Conservation (phyloP, 1,284 basidiomycete genomes). For the Heterobasidion annosum region DNA sequence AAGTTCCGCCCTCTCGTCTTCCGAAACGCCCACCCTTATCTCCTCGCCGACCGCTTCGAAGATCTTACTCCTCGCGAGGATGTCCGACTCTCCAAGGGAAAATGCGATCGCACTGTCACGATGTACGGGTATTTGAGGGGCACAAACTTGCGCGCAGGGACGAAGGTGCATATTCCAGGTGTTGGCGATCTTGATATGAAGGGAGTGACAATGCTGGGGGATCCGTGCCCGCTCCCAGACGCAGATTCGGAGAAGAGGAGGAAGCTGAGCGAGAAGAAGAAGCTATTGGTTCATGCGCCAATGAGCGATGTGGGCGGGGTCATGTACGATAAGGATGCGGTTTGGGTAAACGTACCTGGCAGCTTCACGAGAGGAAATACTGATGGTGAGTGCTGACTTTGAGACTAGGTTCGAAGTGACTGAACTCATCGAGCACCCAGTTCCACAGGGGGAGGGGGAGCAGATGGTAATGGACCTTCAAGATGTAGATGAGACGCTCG, state of each 20-base stretch:
- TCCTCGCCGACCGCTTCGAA: slow-evolving; percentile 93
- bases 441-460: slow-evolving; percentile 84
- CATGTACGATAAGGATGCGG: slow-evolving; percentile 97
- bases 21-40: slow-evolving; percentile 91
- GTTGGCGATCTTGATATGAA: slow-evolving; percentile 82
- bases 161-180: slow-evolving; percentile 93
- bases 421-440: slow-evolving; percentile 23
- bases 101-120: slow-evolving; percentile 85
- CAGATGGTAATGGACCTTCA: slow-evolving; percentile 97
- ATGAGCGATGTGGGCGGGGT: slow-evolving; percentile 99
- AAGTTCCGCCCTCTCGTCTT: slow-evolving; percentile 98
- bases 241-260: slow-evolving; percentile 88
- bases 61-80: slow-evolving; percentile 89
- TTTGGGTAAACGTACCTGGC: slow-evolving; percentile 96
- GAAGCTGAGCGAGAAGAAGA: slow-evolving; percentile 93
- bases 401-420: slow-evolving; percentile 4
- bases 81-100: slow-evolving; percentile 72
- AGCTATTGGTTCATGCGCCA: slow-evolving; percentile 88
- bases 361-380: slow-evolving; percentile 74
- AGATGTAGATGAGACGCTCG: slow-evolving; percentile 78
- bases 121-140: slow-evolving; percentile 94
- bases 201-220: slow-evolving; percentile 70
- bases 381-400: slow-evolving; percentile 34
- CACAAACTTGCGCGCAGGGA: slow-evolving; percentile 75
- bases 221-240: slow-evolving; percentile 94